phyloP scores from a whole-genome alignment of 495 filamentous ascomycete genomes.

The Daldinia bambusicola region DNA sequence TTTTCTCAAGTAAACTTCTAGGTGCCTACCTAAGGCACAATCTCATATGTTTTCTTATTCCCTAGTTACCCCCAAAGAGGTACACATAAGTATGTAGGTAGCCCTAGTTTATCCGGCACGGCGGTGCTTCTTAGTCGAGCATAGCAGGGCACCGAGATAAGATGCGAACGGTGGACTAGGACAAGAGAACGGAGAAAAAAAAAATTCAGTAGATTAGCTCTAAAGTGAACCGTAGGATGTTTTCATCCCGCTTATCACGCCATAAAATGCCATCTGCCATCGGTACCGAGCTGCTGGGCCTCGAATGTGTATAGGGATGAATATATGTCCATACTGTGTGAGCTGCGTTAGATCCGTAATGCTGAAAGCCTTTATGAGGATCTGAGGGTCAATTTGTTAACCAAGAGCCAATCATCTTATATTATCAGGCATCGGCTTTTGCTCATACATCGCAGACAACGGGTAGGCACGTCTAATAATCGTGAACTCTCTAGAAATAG shows the following conservation, averaged over 20 bases:
- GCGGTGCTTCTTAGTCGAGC: slow-evolving; percentile 21
- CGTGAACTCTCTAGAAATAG: slow-evolving; percentile 21
- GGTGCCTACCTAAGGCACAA: too few relatives aligned
- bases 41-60: too few relatives aligned
- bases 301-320: slow-evolving; percentile 12
- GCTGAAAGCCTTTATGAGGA: slow-evolving; percentile 18
- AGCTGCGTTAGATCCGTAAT: slow-evolving; percentile 17
- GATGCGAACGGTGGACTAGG: slow-evolving; percentile 11
- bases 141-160: neutral
- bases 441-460: slow-evolving; percentile 29
- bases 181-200: slow-evolving; percentile 5
- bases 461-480: slow-evolving; percentile 27
- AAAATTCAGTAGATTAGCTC: slow-evolving; percentile 12
- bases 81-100: neutral
- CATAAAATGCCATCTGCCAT: slow-evolving; percentile 44
- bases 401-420: slow-evolving; percentile 25
- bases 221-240: slow-evolving; percentile 21
- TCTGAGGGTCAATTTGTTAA: slow-evolving; percentile 14
- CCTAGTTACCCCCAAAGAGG: neutral
- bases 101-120: neutral
- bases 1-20: too few relatives aligned
- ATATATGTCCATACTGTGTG: slow-evolving; percentile 32
- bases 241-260: slow-evolving; percentile 40
- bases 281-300: slow-evolving; percentile 41
- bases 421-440: slow-evolving; percentile 25